Base-by-base conservation (phyloP, 352 stramenopile species). In the Aphanomyces astaci region DNA sequence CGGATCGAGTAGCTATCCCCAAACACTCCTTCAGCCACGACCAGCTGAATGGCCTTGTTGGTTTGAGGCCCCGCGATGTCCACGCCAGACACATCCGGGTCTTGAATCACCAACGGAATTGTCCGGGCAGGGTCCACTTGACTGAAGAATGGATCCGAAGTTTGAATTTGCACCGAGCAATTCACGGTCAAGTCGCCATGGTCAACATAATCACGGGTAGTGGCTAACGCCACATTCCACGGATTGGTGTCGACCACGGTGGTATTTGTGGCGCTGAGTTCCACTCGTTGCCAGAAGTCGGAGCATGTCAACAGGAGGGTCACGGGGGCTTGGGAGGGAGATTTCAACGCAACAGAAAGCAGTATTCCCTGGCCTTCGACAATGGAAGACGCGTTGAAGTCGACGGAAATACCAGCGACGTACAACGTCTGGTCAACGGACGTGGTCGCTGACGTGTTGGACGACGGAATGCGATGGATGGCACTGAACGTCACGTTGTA, bases 11-110 rank as follows among this genome's bases (percentile, higher is more conserved):
- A 64, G 25, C 25, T 48, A 22, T 64, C 55, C 4, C 25, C 15
- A 49, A 64, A 64, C 31, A 31, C 55, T 13, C 32, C 55, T 28
- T 64, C 55, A 27, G 55, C 55, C 17, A 64, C 55, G 17, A 22
- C 39, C 30, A 64, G 55, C 55, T 64, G 55, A 13, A 64, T 25
- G 15, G 5, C 4, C 17, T 62, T 48, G 31, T 49, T 31, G 32
- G 39, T 17, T n/a, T 25, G 27, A 1, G 30, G 25, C 19, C 55
- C 55, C 5, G 17, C 9, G 10, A 64, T 27, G 17, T 22, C n/a
- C 15, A 64, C 24, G 5, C 55, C 32, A 25, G 55, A 64, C 55
- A 27, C 33, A 17, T 64, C 55, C 22, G 27, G 17, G 32, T 64
- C 33, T 28, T 45, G 15, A 27, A 64, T 31, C 17, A 46, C 7